These are phyloP conservation scores for Suhomyces yuchorum DNA, from an alignment of 1,139 yeast species.

Conservation along the genomic window DNA sequence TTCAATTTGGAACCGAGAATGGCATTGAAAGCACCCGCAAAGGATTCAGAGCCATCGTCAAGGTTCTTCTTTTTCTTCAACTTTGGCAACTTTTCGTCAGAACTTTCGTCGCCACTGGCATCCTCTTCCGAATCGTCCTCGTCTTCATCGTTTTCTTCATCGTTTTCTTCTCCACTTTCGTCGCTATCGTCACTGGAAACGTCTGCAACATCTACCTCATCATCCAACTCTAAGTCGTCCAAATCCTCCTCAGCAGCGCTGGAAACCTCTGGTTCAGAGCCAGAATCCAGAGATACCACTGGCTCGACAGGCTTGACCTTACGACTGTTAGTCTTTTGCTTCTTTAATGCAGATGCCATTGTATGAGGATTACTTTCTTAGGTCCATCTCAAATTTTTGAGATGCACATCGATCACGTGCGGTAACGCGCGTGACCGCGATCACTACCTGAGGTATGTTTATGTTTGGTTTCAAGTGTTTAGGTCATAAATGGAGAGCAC, in stretches of 20 bases:
- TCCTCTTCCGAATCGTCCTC: slow-evolving; percentile 19
- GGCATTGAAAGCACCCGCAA: slow-evolving; percentile 82
- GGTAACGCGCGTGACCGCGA: background rate
- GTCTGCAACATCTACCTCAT: slow-evolving; percentile 21
- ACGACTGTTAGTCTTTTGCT: slow-evolving; percentile 21
- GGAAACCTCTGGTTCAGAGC: slow-evolving; percentile 10
- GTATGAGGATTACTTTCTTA: background rate
- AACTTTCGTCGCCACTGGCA: slow-evolving; percentile 24
- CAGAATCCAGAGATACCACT: slow-evolving; percentile 7
- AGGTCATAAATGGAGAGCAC: slow-evolving; percentile 4
- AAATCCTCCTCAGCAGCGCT: slow-evolving; percentile 12
- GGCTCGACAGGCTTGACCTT: slow-evolving; percentile 14
- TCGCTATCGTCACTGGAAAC: slow-evolving; percentile 17
- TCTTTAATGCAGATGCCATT: slow-evolving; percentile 24
- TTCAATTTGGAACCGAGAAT: slow-evolving; percentile 83
- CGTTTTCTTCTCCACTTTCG: slow-evolving; percentile 15
- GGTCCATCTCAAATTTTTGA: slow-evolving; percentile 7
- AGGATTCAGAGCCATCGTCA: slow-evolving; percentile 71
- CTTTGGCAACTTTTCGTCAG: slow-evolving; percentile 45
- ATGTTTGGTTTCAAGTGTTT: slow-evolving; percentile 4
- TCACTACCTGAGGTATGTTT: slow-evolving; percentile 2
- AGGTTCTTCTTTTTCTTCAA: slow-evolving; percentile 56
- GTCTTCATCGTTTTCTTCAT: slow-evolving; percentile 19
- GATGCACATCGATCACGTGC: slow-evolving; percentile 2
- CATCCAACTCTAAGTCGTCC: slow-evolving; percentile 20